phyloP scores from a whole-genome alignment of 1,139 yeast genomes.

The Barnettozyma hawaiiensis region DNA sequence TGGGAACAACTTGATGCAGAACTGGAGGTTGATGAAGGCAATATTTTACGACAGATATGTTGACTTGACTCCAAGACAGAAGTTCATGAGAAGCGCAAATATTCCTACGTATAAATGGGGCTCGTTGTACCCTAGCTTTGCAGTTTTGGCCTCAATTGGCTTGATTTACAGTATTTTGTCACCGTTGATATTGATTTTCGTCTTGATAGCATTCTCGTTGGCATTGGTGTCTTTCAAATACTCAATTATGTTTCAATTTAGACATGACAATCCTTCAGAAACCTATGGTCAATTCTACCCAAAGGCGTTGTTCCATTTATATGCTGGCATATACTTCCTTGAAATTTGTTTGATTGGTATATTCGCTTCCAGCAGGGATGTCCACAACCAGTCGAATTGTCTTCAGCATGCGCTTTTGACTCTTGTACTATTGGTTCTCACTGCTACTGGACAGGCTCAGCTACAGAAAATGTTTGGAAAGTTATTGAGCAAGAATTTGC shows the following conservation, averaged over 20 bases:
- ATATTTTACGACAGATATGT: constrained; percentile 34
- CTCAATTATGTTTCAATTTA: constrained; percentile 50
- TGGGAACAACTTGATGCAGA: constrained; percentile 60
- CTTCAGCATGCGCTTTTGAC: constrained; percentile 43
- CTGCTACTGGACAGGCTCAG: constrained; percentile 36
- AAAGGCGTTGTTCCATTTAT: constrained; percentile 65
- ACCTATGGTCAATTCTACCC: constrained; percentile 70
- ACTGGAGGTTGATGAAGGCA: constrained; percentile 41
- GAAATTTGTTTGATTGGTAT: constrained; percentile 75
- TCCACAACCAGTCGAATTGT: constrained; percentile 33
- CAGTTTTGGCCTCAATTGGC: constrained; percentile 74
- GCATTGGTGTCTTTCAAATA: constrained; percentile 65
- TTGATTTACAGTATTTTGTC: constrained; percentile 71
- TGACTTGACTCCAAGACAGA: constrained; percentile 58
- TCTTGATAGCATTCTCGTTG: constrained; percentile 51
- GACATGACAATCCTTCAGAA: constrained; percentile 48
- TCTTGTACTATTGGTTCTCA: constrained; percentile 36
- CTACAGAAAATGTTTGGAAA: constrained; percentile 30
- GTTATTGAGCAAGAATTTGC: constrained; percentile 23
- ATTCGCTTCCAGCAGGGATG: constrained; percentile 53
- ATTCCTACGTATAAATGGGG: constrained; percentile 64
- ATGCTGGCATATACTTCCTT: constrained; percentile 73
- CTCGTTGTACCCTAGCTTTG: constrained; percentile 64
- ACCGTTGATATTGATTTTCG: constrained; percentile 65
- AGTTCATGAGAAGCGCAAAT: constrained; percentile 39